A percentile compares a stretch with the other conserved stretches of the same genome.
phyloP scores from a whole-genome alignment of 2,329 filamentous ascomycete genomes.

The Nigrospora oryzae region DNA sequence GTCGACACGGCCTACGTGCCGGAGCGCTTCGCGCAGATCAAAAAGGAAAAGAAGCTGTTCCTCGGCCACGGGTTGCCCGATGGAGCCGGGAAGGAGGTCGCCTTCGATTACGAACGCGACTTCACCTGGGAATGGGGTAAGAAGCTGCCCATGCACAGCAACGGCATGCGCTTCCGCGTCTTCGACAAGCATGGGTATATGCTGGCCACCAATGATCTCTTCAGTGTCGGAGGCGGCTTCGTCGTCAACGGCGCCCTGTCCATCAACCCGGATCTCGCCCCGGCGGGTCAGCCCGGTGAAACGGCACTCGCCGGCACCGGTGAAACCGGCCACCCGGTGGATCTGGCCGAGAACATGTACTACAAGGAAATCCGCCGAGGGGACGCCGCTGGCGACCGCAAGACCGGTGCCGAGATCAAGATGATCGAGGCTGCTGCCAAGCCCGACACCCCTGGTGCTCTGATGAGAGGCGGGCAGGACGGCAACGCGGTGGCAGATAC shows the following conservation, averaged over 20 bases:
- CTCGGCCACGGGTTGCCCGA: slow-evolving; percentile 30
- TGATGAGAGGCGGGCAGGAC: slow-evolving; percentile 2
- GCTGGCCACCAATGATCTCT: slow-evolving; percentile 40
- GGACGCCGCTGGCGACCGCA: slow-evolving; percentile 36
- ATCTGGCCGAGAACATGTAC: slow-evolving; percentile 41
- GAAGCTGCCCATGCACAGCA: slow-evolving; percentile 42
- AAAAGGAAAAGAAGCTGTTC: slow-evolving; percentile 31
- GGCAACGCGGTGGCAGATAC: background rate
- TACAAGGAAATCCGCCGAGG: slow-evolving; percentile 40
- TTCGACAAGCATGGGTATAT: slow-evolving; percentile 36
- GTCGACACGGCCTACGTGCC: slow-evolving; percentile 41
- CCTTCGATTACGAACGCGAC: slow-evolving; percentile 39
- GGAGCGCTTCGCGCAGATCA: slow-evolving; percentile 35
- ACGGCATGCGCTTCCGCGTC: slow-evolving; percentile 43
- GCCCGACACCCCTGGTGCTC: slow-evolving; percentile 8
- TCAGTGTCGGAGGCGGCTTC: slow-evolving; percentile 43
- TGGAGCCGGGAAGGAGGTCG: slow-evolving; percentile 33
- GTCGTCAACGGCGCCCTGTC: slow-evolving; percentile 42
- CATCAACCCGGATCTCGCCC: slow-evolving; percentile 7
- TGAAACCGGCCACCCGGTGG: slow-evolving; percentile 27
- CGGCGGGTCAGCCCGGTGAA: slow-evolving; percentile 6
- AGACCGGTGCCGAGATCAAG: slow-evolving; percentile 33
- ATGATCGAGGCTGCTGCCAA: slow-evolving; percentile 15
- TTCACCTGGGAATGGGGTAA: slow-evolving; percentile 43
- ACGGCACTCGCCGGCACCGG: slow-evolving; percentile 6